phyloP scores from a whole-genome alignment of 805 yeast species.

The Alloascoidea africana region DNA sequence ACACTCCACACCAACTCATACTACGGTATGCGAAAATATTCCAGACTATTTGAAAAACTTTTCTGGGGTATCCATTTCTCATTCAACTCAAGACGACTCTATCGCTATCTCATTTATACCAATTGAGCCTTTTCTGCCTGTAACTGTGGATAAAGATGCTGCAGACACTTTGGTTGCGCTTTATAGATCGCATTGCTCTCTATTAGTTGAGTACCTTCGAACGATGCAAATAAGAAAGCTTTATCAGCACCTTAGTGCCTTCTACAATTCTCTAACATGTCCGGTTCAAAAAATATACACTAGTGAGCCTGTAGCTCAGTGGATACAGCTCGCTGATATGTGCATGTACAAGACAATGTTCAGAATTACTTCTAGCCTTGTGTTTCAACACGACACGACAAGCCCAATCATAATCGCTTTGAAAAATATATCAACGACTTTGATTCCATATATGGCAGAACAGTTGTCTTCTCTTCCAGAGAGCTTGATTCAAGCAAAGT shows the following conservation, averaged over 20 bases:
- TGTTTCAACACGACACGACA: background rate
- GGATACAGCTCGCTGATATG: slow-evolving; percentile 59
- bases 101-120: slow-evolving; percentile 19
- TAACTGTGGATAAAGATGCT: slow-evolving; percentile 35
- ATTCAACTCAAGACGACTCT: too few relatives aligned
- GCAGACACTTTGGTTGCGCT: slow-evolving; percentile 46
- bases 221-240: slow-evolving; percentile 52
- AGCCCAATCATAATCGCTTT: background rate
- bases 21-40: too few relatives aligned
- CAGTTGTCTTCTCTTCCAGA: slow-evolving; percentile 32
- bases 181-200: slow-evolving; percentile 48
- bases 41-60: too few relatives aligned
- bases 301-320: slow-evolving; percentile 30
- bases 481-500: slow-evolving; percentile 33
- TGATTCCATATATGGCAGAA: slow-evolving; percentile 15
- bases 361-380: background rate
- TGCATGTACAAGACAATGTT: slow-evolving; percentile 32
- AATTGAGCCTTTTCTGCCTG: slow-evolving; percentile 27
- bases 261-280: slow-evolving; percentile 40
- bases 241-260: slow-evolving; percentile 34
- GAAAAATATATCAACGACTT: background rate
- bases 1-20: too few relatives aligned
- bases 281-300: slow-evolving; percentile 47
- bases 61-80: too few relatives aligned
- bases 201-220: slow-evolving; percentile 50